These are phyloP conservation scores for Bremia lactucae DNA, from an alignment of 352 stramenopile species.

Conservation along the genomic window DNA sequence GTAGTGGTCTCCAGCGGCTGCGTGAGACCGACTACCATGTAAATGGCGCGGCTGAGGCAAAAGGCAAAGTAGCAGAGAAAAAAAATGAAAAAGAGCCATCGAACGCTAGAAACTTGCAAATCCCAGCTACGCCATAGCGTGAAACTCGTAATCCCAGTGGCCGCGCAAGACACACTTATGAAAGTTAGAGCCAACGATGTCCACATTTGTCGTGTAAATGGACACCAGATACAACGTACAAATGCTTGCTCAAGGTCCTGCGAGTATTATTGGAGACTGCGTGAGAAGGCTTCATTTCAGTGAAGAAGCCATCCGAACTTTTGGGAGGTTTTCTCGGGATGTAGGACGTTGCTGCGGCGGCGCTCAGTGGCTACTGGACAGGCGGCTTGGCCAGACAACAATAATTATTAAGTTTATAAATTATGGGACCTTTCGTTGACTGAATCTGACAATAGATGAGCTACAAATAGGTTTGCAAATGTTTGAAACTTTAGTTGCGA, in stretches of 20 bases:
- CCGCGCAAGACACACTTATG: constrained; percentile 20
- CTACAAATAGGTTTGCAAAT: no score
- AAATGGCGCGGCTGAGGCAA: constrained; percentile 20
- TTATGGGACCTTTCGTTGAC: no score
- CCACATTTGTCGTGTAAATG: constrained; percentile 13
- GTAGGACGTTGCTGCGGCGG: constrained; percentile 7
- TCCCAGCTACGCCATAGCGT: constrained; percentile 33
- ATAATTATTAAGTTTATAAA: no score
- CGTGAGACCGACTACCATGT: constrained; percentile 23
- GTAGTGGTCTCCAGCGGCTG: constrained; percentile 14
- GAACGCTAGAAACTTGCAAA: constrained; percentile 38
- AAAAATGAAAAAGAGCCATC: constrained; percentile 53
- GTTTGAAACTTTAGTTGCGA: no score
- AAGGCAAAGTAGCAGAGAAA: constrained; percentile 37
- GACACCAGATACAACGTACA: neutral
- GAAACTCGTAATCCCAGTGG: constrained; percentile 32
- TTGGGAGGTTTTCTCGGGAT: constrained; percentile 6
- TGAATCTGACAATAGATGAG: no score
- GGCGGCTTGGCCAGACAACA: no score
- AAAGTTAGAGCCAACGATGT: constrained; percentile 20
- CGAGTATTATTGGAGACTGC: constrained; percentile 1
- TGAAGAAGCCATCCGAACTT: constrained; percentile 12
- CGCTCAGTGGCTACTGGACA: no score
- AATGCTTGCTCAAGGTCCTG: neutral
- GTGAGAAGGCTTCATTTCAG: constrained; percentile 6